These are phyloP conservation scores for Apiotrichum veenhuisii DNA, from an alignment of 1,284 basidiomycete species.

Conservation along the genomic window DNA sequence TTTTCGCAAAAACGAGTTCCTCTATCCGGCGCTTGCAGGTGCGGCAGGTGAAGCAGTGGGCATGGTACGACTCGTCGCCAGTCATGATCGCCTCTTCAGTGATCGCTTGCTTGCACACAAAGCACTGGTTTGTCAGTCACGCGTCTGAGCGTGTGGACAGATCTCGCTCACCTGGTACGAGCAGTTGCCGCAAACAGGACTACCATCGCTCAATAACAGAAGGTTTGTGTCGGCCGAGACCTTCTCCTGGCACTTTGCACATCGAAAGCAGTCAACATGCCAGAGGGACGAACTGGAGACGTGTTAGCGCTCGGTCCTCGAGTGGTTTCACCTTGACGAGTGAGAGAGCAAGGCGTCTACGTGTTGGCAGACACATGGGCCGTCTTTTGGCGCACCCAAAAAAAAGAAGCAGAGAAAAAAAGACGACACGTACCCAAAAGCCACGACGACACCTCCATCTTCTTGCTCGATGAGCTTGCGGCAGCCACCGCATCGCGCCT, in stretches of 20 bases:
- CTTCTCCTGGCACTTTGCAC: constrained; percentile 54
- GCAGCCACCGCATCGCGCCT: constrained; percentile 71
- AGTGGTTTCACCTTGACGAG: neutral
- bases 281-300: constrained; percentile 44
- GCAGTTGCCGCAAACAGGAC: constrained; percentile 93
- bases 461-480: constrained; percentile 75
- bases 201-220: constrained; percentile 89
- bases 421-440: constrained; percentile 67
- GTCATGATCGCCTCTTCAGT: constrained; percentile 98
- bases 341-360: neutral
- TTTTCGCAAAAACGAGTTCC: constrained; percentile 97
- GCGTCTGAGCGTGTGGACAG: neutral
- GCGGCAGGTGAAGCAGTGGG: constrained; percentile 96
- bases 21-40: constrained; percentile 92
- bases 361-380: no score
- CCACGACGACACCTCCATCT: constrained; percentile 79
- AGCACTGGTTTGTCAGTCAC: constrained; percentile 58
- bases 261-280: constrained; percentile 53
- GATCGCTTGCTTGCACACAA: constrained; percentile 83
- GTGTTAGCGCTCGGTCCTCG: constrained; percentile 12
- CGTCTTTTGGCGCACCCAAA: no score
- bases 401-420: no score
- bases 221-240: constrained; percentile 85
- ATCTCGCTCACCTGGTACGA: constrained; percentile 64
- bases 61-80: constrained; percentile 97